Evolutionary conservation across 176 grass and related monocot genomes (phyloP), one percentile per base, ranked within the genome.

Genomic region (Rhynchospora pubera): DNA sequence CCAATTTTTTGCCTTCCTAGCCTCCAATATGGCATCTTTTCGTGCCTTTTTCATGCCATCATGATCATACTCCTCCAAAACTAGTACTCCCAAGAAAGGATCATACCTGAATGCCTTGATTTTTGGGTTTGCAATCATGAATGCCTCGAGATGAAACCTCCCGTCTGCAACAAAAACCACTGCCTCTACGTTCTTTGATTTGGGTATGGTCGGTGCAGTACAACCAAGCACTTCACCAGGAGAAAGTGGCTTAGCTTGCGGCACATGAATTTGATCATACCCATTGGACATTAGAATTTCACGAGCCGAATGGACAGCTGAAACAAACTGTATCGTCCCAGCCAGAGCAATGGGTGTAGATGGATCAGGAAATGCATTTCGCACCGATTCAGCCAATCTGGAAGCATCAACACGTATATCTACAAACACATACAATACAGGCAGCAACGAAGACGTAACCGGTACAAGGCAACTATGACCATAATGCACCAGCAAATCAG

Each of bases 391-490:
- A 5, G 75, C 95, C 85, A 98, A 89, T 84, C 90, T 90, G 15
- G 72, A 13, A 15, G 89, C 87, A 50, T 98, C 92, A 12, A 98
- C 68, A 39, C 89, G 83, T 61, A 98, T 98, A 89, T 94, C 92
- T 28, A 98, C 92, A 81, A 98, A 98, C 80, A 98, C 95, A 73
- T 98, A 98, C 74, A 94, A 89, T 16, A 91, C 90, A 9, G 95
- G 95, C 72, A 98, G 95, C 78, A 92, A 89, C 0, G 95, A 94
- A 9, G 89, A 87, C 0, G 95, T 92, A 39, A 98, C 90, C 45
- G 95, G 95, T 71, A 98, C 89, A 79, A 94, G 96, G 84, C 96
- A 98, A 85, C 90, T 92, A 86, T 98, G 96, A 26, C 92, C 92
- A 78, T 98, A 98, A 86, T 98, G 96, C 74, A 94, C 82, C 63